Base-by-base conservation (phyloP, 108 stramenopile species). In the Cyclotella choctawhatcheeana region DNA sequence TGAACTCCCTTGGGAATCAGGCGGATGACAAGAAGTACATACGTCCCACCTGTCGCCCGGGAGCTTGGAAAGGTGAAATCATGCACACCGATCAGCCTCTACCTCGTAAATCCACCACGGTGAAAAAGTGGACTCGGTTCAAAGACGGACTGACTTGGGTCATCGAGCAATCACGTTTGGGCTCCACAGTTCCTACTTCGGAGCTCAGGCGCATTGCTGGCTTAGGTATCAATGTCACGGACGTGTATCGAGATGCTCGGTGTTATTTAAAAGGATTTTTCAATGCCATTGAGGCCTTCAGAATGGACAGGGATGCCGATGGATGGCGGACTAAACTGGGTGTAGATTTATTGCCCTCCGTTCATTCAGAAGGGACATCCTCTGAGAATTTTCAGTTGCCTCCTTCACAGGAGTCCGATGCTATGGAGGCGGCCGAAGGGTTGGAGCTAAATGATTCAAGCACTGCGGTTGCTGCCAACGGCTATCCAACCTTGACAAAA, bases 201-300 rank as follows among this genome's bases (percentile, higher is more conserved):
- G 51, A 67, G 27, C 40, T 67, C 10, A 34, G 67, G 2, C 33
- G 67, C 12, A 34, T 67, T 52, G 65, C 65, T 51, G 65, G 65
- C 16, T 22, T 67, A 18, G 45, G 65, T 25, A 27, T 67, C 1
- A 51, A 67, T 53, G 20, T 67, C 33, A 67, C 55, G 1, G 67
- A 67, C 1, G 55, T 67, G 12, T 53, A 67, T 16, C 1, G 24
- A 21, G 67, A 67, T 5, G 50, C 24, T 5, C 30, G 32, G 3
- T 37, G 33, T 3, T 67, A 31, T 53, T 27, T 53, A 1, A 67
- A 67, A 16, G 52, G 54, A 31, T 67, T 67, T 27, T 67, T 67
- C 26, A 53, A 55, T 24, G 55, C 67, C 1, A 5, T 67, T 2
- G 67, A 67, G 24, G 33, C 12, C 13, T 67, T 53, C 33, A 27